Conservation (phyloP, 2,329 filamentous ascomycete species). For the Sporothrix mexicana region DNA sequence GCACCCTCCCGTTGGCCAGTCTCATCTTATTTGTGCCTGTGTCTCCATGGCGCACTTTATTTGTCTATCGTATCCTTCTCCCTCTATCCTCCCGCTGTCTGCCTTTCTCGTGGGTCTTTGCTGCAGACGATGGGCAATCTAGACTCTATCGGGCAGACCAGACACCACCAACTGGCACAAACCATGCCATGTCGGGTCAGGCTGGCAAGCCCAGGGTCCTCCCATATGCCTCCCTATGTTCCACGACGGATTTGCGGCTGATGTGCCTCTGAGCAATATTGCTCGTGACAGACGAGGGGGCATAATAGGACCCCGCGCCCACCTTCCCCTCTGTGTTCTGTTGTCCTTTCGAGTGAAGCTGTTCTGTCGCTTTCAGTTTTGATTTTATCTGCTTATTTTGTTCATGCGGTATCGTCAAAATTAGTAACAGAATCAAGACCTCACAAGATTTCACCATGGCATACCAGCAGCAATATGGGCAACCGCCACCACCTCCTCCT, state of each 20-base stretch:
- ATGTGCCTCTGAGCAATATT: neutral
- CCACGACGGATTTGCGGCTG: neutral
- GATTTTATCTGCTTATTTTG: neutral
- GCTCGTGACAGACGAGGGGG: neutral
- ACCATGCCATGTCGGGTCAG: conserved; percentile 12
- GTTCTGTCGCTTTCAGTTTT: neutral
- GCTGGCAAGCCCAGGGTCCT: conserved; percentile 10
- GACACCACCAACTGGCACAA: neutral
- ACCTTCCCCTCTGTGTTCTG: neutral
- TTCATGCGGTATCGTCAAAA: neutral
- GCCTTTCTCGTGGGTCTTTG: conserved; percentile 22
- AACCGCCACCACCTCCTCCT: conserved; percentile 18
- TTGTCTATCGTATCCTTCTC: neutral
- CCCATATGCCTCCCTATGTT: neutral
- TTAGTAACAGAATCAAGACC: neutral
- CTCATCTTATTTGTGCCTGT: neutral
- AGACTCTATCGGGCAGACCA: conserved; percentile 22
- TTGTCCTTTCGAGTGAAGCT: neutral
- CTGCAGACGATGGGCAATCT: neutral
- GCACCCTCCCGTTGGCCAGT: neutral
- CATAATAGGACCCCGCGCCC: conserved; percentile 27
- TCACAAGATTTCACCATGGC: conserved; percentile 23
- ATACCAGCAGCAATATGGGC: conserved; percentile 32
- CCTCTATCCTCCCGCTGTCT: neutral
- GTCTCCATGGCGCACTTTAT: neutral